Conservation (phyloP, 2,329 filamentous ascomycete species). For the Piedraia hortae region DNA sequence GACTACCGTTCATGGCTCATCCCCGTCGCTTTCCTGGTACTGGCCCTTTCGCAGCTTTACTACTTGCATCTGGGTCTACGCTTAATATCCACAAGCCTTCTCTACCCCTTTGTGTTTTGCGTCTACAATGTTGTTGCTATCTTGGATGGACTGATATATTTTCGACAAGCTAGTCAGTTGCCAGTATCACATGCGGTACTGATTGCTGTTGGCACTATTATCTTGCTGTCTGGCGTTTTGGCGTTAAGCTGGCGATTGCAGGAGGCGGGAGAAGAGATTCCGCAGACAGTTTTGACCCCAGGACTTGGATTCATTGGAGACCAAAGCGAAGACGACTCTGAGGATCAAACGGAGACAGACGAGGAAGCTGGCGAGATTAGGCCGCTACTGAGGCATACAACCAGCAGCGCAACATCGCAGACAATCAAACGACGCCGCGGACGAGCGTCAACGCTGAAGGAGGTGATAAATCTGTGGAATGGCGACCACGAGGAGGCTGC, state of each 20-base stretch:
- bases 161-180: conserved; percentile 62
- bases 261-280: conserved; percentile 31
- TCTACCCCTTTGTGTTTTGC: conserved; percentile 95
- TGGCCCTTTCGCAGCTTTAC: conserved; percentile 78
- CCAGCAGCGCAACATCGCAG: conserved; percentile 1
- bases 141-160: conserved; percentile 88
- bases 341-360: conserved; percentile 4
- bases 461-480: conserved; percentile 11
- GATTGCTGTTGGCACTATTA: conserved; percentile 62
- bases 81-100: conserved; percentile 75
- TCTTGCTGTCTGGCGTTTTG: conserved; percentile 66
- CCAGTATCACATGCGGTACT: conserved; percentile 47
- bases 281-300: conserved; percentile 46
- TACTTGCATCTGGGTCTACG: conserved; percentile 86
- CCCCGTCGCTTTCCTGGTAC: conserved; percentile 46
- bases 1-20: conserved; percentile 90
- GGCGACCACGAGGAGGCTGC: conserved; percentile 5
- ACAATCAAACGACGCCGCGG: conserved; percentile 5
- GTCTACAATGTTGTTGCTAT: conserved; percentile 98
- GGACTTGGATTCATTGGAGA: conserved; percentile 35
- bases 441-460: conserved; percentile 10
- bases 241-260: conserved; percentile 83
- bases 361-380: conserved; percentile 2
- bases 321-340: conserved; percentile 7
- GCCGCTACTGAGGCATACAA: conserved; percentile 1